phyloP scores from a whole-genome alignment of 1,284 basidiomycete species.

The Pulchroboletus neoregius region DNA sequence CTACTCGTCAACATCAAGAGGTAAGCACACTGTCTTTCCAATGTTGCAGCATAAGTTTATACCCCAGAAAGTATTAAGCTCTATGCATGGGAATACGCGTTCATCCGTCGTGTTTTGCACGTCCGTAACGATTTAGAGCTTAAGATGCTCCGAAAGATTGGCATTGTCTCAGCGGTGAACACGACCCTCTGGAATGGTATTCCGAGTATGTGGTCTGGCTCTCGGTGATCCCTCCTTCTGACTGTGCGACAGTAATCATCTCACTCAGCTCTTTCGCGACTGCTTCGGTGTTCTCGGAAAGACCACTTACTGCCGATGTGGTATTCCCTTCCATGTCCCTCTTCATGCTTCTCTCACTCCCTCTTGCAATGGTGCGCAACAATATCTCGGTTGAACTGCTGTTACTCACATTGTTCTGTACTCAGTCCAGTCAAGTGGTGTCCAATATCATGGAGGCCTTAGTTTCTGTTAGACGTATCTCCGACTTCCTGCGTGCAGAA shows the following conservation, averaged over 20 bases:
- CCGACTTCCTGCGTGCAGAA: conserved; percentile 71
- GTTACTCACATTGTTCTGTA: neutral
- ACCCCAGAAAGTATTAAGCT: conserved; percentile 58
- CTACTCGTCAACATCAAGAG: conserved; percentile 88
- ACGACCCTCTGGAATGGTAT: conserved; percentile 65
- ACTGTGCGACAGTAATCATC: conserved; percentile 56
- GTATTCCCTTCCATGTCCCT: conserved; percentile 94
- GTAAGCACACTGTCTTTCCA: conserved; percentile 30
- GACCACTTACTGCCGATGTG: conserved; percentile 82
- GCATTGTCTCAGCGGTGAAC: conserved; percentile 63
- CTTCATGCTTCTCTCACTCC: conserved; percentile 88
- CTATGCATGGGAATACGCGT: conserved; percentile 88
- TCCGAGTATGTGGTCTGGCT: conserved; percentile 38
- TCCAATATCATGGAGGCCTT: conserved; percentile 80
- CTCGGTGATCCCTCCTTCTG: conserved; percentile 31
- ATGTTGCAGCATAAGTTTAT: neutral
- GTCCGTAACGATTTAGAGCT: conserved; percentile 87
- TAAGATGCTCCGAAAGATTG: conserved; percentile 78
- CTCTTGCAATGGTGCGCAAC: conserved; percentile 71
- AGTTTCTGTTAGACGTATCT: conserved; percentile 82
- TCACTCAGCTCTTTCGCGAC: conserved; percentile 87
- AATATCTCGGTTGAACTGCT: too few species aligned
- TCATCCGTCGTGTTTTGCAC: conserved; percentile 66
- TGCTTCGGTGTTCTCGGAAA: conserved; percentile 66
- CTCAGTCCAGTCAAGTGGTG: conserved; percentile 66